Evolutionary conservation across 169 alveolate genomes (phyloP), one percentile per base, ranked within the genome.

Genomic region (Theileria equi): DNA sequence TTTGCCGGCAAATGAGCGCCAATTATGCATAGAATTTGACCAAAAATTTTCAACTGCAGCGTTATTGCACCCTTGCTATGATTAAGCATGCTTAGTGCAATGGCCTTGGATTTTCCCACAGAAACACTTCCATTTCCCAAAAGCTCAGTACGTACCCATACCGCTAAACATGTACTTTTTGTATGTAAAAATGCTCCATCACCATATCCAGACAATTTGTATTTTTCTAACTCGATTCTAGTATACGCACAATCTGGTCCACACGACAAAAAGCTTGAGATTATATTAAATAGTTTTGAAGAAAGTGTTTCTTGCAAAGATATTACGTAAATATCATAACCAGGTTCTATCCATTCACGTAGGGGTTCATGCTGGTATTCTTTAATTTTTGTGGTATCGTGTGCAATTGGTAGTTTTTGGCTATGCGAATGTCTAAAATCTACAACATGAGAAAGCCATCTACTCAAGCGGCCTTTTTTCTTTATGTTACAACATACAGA

Each of bases 1-100:
- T 76, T 63, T 1, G 94, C 88, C 2, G 94, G 94, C 83, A 90
- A 47, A 55, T 90, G 94, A 40, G 93, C 85, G 16, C 94, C 94
- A n/a, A 90, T 77, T 26, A 90, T 77, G 78, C 91, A 61, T 36
- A 90, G 57, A 23, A 63, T 49, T 32, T 90, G 94, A 21, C 76
- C 81, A 28, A 47, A 61, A 4, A 88, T 66, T 17, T 59, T 61
- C 71, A 90, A 50, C 68, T 71, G 82, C 45, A 90, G 60, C 7
- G 90, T 80, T 35, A 90, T 86, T 7, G 89, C 89, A 23, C 94
- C 94, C 59, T 90, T 90, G 65, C 94, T 90, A 34, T 88, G 80
- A 71, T 90, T 90, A 31, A 87, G 43, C 41, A 80, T 80, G 63
- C 72, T 64, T 36, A 89, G 74, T 28, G 81, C 72, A 31, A 73